Percentiles rank a stretch among this genome's conserved stretches.
phyloP scores from a whole-genome alignment of 306 rosid genomes.

The Cicer pinnatifidum region DNA sequence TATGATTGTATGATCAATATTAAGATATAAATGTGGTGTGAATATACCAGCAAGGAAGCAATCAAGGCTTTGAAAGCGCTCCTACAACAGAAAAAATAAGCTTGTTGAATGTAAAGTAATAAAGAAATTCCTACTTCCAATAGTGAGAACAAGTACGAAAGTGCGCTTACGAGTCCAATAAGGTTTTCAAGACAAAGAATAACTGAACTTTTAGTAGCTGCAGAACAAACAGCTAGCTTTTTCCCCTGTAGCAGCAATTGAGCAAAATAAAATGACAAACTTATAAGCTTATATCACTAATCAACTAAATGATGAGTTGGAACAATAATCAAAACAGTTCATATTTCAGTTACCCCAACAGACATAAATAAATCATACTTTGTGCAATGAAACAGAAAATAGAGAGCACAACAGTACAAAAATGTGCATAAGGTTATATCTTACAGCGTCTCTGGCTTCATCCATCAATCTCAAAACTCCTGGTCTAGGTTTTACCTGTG shows the following conservation, averaged over 20 bases:
- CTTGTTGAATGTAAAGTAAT: conserved; percentile 25
- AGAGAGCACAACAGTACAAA: conserved; percentile 11
- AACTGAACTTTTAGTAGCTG: conserved; percentile 97
- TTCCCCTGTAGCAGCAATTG: conserved; percentile 64
- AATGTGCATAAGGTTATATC: conserved; percentile 42
- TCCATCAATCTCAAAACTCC: conserved; percentile 96
- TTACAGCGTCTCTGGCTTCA: conserved; percentile 88
- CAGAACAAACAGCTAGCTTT: conserved; percentile 91
- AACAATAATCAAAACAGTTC: conserved; percentile 1
- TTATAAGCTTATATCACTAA: conserved; percentile 25
- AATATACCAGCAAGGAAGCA: conserved; percentile 96
- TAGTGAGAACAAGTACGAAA: conserved; percentile 23
- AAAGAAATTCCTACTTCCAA: background rate
- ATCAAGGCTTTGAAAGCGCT: conserved; percentile 91
- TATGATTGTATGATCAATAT: conserved; percentile 25
- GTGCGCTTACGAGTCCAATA: conserved; percentile 71
- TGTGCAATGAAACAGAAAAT: conserved; percentile 30
- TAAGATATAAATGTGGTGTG: conserved; percentile 31
- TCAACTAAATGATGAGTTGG: conserved; percentile 1
- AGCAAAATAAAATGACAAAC: background rate
- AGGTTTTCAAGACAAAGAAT: conserved; percentile 87
- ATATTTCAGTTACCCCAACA: conserved; percentile 17
- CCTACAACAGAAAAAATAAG: conserved; percentile 58
- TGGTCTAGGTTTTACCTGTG: conserved; percentile 90
- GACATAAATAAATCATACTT: conserved; percentile 32